These are phyloP conservation scores for Chionographis japonica DNA, from an alignment of 106 monocot species.

Conservation along the genomic window DNA sequence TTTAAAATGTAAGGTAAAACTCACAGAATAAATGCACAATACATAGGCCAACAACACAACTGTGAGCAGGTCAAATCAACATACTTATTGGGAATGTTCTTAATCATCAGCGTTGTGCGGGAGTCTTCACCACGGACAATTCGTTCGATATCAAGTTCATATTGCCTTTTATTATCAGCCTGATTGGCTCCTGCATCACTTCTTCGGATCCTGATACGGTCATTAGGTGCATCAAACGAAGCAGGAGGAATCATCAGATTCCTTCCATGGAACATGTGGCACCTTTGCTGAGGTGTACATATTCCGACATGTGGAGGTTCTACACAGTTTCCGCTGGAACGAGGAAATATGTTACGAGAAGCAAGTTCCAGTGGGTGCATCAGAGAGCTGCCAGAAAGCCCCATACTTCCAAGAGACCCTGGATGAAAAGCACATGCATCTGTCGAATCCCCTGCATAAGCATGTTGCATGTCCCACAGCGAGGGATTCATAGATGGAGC, in stretches of 20 bases:
- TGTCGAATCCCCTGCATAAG: conserved; percentile 12
- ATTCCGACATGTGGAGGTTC: conserved; percentile 30
- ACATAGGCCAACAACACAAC: neutral
- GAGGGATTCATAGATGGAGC: conserved; percentile 36
- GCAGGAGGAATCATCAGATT: conserved; percentile 32
- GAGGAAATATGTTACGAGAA: conserved; percentile 24
- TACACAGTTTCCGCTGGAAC: conserved; percentile 22
- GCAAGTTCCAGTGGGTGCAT: conserved; percentile 19
- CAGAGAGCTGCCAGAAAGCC: conserved; percentile 17
- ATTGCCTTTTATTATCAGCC: conserved; percentile 55
- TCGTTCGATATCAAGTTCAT: conserved; percentile 65
- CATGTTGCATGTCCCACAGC: conserved; percentile 27
- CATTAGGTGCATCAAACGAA: conserved; percentile 42
- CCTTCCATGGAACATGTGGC: conserved; percentile 32
- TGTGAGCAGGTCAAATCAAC: neutral
- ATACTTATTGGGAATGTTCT: conserved; percentile 84
- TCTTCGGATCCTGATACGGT: conserved; percentile 50
- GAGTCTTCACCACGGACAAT: conserved; percentile 47
- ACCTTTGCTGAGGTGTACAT: conserved; percentile 24
- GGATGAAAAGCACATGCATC: conserved; percentile 22
- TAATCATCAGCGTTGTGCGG: conserved; percentile 72
- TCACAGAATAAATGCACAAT: neutral
- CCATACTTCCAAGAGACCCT: conserved; percentile 31
- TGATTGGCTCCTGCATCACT: conserved; percentile 41
- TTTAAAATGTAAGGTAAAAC: neutral